Base-by-base conservation (phyloP, 129 eudicot genomes). In the Oenanthe sinensis region DNA sequence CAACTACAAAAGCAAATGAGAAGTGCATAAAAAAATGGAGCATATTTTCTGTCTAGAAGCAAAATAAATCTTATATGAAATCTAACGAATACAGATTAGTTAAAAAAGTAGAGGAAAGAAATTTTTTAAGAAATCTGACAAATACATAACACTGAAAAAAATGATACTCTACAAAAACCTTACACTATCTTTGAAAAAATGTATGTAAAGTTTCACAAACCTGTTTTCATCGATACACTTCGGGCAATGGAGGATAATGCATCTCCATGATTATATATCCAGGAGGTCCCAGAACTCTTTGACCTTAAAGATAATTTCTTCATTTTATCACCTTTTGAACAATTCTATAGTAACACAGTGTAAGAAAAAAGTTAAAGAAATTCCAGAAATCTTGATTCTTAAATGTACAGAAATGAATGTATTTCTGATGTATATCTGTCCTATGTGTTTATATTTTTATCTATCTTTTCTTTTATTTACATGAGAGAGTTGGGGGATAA, bases 231-330 rank as follows among this genome's bases (percentile, higher is more conserved):
- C 2, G 42, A 65, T 11, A 65, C 71, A 65, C 67, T 58, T 58
- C 39, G 42, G 42, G 30, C 71, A 30, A 65, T 30, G 42, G 42
- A 65, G 42, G 71, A 30, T 2, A 65, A 65, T 30, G 71, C 19
- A 65, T 30, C 40, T 12, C 71, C 71, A 65, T 65, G 39, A 4
- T 15, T 30, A 65, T 65, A 65, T 30, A 28, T 65, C 39, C 40
- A 13, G 71, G 71, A 65, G 71, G 14, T 65, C 42, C 6, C 71
- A 65, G 71, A 65, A 65, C 71, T 65, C 71, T 10, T 65, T 65
- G 71, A 28, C 20, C 42, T 65, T 6, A 65, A 26, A 65, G 71
- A 65, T 65, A 33, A 0, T 16, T 65, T 65, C 42, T 65, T 65
- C 71, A 65, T 65, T 14, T 65, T 28, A 65, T 30, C 13, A 9